These are phyloP conservation scores for Paspalum vaginatum DNA, from an alignment of 176 grass and related monocot species.

Conservation along the genomic window DNA sequence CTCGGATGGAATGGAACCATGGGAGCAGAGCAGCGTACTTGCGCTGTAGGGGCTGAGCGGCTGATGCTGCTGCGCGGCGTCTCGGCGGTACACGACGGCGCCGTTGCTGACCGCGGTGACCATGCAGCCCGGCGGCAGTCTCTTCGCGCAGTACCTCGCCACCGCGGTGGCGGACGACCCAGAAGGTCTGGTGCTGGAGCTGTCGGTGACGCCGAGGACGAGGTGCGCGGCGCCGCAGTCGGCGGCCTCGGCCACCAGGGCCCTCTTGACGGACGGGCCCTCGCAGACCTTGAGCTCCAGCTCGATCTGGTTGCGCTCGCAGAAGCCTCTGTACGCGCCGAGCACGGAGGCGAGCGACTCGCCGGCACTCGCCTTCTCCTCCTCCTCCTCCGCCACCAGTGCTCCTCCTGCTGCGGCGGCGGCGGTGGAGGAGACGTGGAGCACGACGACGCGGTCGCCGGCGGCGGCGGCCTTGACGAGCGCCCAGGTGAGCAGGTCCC, in stretches of 20 bases:
- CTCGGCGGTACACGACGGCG: slow-evolving; percentile 58
- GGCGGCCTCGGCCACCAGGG: slow-evolving; percentile 57
- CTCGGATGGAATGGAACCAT: background rate
- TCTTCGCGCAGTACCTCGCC: slow-evolving; percentile 75
- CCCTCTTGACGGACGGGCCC: slow-evolving; percentile 56
- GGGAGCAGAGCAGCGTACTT: background rate
- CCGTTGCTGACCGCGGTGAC: slow-evolving; percentile 74
- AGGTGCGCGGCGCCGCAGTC: slow-evolving; percentile 56
- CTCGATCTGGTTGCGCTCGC: slow-evolving; percentile 82
- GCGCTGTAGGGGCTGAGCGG: slow-evolving; percentile 35
- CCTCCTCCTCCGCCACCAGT: background rate
- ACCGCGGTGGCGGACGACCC: slow-evolving; percentile 46
- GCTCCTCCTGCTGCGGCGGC: background rate
- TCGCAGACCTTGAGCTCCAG: slow-evolving; percentile 68
- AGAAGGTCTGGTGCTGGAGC: background rate
- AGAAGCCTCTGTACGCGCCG: slow-evolving; percentile 66
- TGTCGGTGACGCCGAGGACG: slow-evolving; percentile 64
- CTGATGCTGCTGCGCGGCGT: slow-evolving; percentile 8
- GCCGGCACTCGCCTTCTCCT: background rate
- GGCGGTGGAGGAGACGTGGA: slow-evolving; percentile 47
- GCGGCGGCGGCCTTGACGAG: slow-evolving; percentile 68
- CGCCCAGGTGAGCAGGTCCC: slow-evolving; percentile 82
- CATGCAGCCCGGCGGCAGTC: slow-evolving; percentile 58
- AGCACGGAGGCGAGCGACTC: slow-evolving; percentile 58
- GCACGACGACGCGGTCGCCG: slow-evolving; percentile 67